Conservation (phyloP, 2,329 filamentous ascomycete species). For the Aureobasidium lini region DNA sequence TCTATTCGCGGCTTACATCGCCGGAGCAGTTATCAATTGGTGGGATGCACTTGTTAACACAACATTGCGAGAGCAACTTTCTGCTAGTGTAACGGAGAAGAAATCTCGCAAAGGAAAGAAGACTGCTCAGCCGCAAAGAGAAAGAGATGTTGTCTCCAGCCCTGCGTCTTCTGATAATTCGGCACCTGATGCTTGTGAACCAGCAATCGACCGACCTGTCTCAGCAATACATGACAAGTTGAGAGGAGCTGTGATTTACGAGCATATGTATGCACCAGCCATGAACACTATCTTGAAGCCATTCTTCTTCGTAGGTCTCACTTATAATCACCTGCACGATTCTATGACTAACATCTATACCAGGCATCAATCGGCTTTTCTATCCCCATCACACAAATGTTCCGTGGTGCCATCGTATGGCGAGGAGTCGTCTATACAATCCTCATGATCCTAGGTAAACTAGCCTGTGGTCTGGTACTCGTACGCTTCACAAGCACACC, state of each 20-base stretch:
- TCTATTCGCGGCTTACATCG: constrained; percentile 53
- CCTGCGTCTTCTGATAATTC: not conserved
- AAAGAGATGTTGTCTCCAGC: no score
- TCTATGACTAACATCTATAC: constrained; percentile 18
- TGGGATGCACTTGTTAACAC: constrained; percentile 38
- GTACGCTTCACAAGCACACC: constrained; percentile 27
- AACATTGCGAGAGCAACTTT: not conserved
- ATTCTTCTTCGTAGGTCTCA: constrained; percentile 53
- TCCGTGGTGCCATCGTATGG: constrained; percentile 58
- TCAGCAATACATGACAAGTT: not conserved
- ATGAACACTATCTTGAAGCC: constrained; percentile 53
- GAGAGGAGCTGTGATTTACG: constrained; percentile 29
- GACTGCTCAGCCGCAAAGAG: not conserved
- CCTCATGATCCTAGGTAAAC: constrained; percentile 55
- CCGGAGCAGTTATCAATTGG: constrained; percentile 54
- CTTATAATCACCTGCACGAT: not conserved
- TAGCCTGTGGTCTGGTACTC: constrained; percentile 35
- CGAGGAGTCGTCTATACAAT: constrained; percentile 63
- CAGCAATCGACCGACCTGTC: not conserved
- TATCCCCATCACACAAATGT: constrained; percentile 66
- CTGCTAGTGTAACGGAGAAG: not conserved
- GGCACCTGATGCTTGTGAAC: not conserved
- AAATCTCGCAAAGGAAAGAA: not conserved
- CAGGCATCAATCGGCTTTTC: constrained; percentile 66
- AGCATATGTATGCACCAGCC: constrained; percentile 39